Percentiles rank a stretch among this genome's conserved stretches.
Conservation (phyloP, 2,329 filamentous ascomycete genomes). For the Fusarium sp. region DNA sequence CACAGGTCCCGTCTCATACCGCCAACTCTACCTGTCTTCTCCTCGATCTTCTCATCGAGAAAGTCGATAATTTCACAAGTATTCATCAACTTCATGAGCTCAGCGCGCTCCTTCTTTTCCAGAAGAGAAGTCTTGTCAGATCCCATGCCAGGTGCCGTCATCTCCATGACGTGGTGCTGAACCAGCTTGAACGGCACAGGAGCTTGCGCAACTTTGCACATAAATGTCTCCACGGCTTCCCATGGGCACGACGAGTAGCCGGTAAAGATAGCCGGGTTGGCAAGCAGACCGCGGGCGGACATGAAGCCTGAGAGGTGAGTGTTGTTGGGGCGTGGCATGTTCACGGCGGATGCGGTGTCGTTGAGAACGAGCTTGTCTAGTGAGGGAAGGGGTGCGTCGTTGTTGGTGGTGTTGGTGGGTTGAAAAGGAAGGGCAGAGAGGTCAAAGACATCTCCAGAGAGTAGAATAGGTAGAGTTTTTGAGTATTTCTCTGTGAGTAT, state of each 20-base stretch:
- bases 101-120: conserved; percentile 67
- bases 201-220: conserved; percentile 67
- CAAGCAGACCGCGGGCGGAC: conserved; percentile 76
- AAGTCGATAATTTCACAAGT: conserved; percentile 73
- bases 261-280: conserved; percentile 76
- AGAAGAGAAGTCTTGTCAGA: conserved; percentile 66
- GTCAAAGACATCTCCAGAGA: conserved; percentile 78
- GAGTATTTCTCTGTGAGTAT: conserved; percentile 66
- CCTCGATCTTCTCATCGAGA: conserved; percentile 64
- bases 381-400: conserved; percentile 36
- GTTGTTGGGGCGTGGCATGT: conserved; percentile 54
- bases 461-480: conserved; percentile 70
- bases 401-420: conserved; percentile 48
- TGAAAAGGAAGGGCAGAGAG: conserved; percentile 63
- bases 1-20: conserved; percentile 53
- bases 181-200: conserved; percentile 74
- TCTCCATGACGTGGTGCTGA: conserved; percentile 76
- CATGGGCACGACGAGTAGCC: conserved; percentile 69
- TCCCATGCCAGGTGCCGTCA: conserved; percentile 71
- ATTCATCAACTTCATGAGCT: conserved; percentile 63
- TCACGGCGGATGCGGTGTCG: conserved; percentile 20
- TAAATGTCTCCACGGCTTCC: conserved; percentile 73
- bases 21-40: conserved; percentile 51
- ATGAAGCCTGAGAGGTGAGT: conserved; percentile 73
- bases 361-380: conserved; percentile 51